Base-by-base conservation (phyloP, 768 basidiomycete genomes). In the Postia placenta region DNA sequence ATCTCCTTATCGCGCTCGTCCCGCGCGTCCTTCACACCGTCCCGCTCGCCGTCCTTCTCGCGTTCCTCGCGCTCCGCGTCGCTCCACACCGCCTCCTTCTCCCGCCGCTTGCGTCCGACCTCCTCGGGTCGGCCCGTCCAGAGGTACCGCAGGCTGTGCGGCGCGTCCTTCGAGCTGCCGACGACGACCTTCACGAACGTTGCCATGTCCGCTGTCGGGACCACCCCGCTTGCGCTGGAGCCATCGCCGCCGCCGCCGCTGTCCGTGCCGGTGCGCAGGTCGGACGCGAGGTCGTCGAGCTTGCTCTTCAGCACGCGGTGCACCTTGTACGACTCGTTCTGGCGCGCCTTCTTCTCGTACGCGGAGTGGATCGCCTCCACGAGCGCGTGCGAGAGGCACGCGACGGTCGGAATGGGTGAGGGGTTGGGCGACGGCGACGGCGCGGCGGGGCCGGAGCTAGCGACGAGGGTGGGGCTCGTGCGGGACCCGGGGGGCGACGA, bases 261-360 rank as follows among this genome's bases (percentile, higher is more conserved):
- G 12, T 42, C 48, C 2, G 59, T 54, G 37, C 59, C 55, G 12
- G 66, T 62, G 42, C 67, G 60, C 35, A 71, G 53, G 53, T 68
- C 65, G 9, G 67, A 70, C 4, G 73, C 67, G 26, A 76, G 61
- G 54, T 78, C 76, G 43, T 80, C 84, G 19, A 86, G 61, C 56
- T 79, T 83, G 50, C 71, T 77, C 53, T 81, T 71, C 33, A 87
- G 69, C 36, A 76, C 80, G 14, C 80, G 75, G 41, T 83, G 78
- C 14, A 84, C 79, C 48, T 78, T 79, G 46, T 82, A 78, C 11
- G 75, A 70, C 50, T 83, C 81, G 19, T 73, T 66, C 45, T 67
- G 64, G 40, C 72, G 68, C 28, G 64, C 55, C 36, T 71, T 74
- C 52, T 67, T 69, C 26, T 79, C 76, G 60, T 82, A 80, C 5